Evolutionary conservation across 2,329 filamentous ascomycete genomes (phyloP).

Genomic region (Paraconiothyrium sp.): DNA sequence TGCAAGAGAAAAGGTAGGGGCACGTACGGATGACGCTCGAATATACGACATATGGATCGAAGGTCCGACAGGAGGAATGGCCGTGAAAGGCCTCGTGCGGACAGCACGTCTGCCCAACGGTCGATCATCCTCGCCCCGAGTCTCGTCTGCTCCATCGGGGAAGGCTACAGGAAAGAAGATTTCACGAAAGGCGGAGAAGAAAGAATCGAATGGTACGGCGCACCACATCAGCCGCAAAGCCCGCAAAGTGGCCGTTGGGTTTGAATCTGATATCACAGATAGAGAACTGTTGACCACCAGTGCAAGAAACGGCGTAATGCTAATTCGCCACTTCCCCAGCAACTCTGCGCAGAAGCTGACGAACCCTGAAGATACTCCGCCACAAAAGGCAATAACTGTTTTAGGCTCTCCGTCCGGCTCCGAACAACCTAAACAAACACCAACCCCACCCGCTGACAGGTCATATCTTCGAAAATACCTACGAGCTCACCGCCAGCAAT

Average conservation of each 20-base stretch:
- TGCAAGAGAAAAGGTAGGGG: conserved; percentile 60
- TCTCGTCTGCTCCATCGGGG: background rate
- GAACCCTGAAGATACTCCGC: too few relatives aligned
- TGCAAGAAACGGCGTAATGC: background rate
- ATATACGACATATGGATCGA: conserved; percentile 54
- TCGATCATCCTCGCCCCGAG: background rate
- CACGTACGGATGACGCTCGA: conserved; percentile 16
- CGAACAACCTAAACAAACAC: background rate
- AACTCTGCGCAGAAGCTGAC: background rate
- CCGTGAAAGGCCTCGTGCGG: conserved; percentile 54
- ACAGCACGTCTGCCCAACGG: conserved; percentile 17
- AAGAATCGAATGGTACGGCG: conserved; percentile 3
- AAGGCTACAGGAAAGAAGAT: background rate
- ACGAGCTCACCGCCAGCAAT: background rate
- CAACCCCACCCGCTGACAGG: background rate
- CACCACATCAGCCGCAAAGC: background rate
- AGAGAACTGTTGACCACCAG: background rate
- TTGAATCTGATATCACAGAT: conserved; percentile 2
- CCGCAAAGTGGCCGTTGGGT: background rate
- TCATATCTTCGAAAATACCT: background rate
- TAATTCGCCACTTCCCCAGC: background rate
- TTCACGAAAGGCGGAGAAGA: background rate
- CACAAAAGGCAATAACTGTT: background rate
- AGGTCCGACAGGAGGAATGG: conserved; percentile 53
- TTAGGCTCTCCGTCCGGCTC: background rate